A percentile compares a stretch with the other conserved stretches of the same genome.
Evolutionary conservation across 345 rosid genomes (phyloP).

Genomic region (Boechera divaricarpa): DNA sequence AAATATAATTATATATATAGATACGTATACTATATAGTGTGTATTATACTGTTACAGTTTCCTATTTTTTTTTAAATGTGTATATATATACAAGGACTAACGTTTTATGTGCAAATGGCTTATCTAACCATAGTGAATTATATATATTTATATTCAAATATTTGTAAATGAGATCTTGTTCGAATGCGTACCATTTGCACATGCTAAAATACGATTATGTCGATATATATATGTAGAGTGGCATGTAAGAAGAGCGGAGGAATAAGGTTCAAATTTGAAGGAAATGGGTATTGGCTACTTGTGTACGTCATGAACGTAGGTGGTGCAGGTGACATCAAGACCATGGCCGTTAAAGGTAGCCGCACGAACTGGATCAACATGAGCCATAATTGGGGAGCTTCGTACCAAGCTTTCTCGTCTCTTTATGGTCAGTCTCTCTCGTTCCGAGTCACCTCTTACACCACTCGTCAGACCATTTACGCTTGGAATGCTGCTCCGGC

Average conservation of each 20-base stretch:
- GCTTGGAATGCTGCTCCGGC: slow-evolving; percentile 72
- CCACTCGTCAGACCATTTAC: slow-evolving; percentile 63
- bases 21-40: not conserved
- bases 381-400: slow-evolving; percentile 97
- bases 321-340: slow-evolving; percentile 64
- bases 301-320: slow-evolving; percentile 78
- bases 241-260: slow-evolving; percentile 60
- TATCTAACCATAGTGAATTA: not conserved
- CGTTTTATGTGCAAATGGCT: not conserved
- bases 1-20: not conserved
- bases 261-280: slow-evolving; percentile 52
- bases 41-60: not conserved
- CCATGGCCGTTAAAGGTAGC: slow-evolving; percentile 75
- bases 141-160: not conserved
- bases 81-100: not conserved
- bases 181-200: not conserved
- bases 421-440: slow-evolving; percentile 78
- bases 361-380: slow-evolving; percentile 73
- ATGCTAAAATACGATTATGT: not conserved
- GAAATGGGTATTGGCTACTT: slow-evolving; percentile 65
- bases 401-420: slow-evolving; percentile 85
- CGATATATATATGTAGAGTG: slow-evolving; percentile 46
- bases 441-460: slow-evolving; percentile 66
- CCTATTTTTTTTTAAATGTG: not conserved
- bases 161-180: not conserved